Percentiles rank a stretch among this genome's conserved stretches.
Evolutionary conservation across 1,284 basidiomycete genomes (phyloP).

Genomic region (Fomitopsis schrenkii): DNA sequence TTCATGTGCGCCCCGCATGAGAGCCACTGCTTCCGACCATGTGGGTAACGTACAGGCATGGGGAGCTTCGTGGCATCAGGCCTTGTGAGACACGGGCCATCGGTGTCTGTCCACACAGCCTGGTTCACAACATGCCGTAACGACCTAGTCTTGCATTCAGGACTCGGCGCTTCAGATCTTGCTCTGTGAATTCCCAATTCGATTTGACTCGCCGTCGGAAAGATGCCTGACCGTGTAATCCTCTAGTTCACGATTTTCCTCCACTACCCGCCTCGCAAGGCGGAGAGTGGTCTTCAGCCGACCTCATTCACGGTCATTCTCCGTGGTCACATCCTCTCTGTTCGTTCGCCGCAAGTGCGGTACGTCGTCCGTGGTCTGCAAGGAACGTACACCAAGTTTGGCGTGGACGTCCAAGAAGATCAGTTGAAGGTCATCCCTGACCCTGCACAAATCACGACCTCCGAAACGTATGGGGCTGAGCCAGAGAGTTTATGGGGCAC

Average conservation of each 20-base stretch:
- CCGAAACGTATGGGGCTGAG: conserved; percentile 37
- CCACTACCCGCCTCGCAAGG: conserved; percentile 41
- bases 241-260: conserved; percentile 64
- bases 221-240: background rate
- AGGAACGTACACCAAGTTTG: conserved; percentile 74
- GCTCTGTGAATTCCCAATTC: background rate
- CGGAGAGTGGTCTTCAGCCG: conserved; percentile 32
- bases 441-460: conserved; percentile 43
- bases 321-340: conserved; percentile 67
- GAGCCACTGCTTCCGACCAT: background rate
- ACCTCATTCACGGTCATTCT: conserved; percentile 68
- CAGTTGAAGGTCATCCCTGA: conserved; percentile 52
- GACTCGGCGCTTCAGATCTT: background rate
- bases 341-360: conserved; percentile 60
- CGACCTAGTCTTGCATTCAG: background rate
- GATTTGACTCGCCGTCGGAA: background rate
- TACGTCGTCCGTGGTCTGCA: conserved; percentile 67
- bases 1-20: background rate
- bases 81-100: background rate
- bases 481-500: conserved; percentile 56
- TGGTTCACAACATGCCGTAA: background rate
- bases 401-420: conserved; percentile 77
- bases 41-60: background rate
- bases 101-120: background rate
- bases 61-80: background rate